phyloP scores from a whole-genome alignment of 495 filamentous ascomycete species.

The Gamarada debralockiae region DNA sequence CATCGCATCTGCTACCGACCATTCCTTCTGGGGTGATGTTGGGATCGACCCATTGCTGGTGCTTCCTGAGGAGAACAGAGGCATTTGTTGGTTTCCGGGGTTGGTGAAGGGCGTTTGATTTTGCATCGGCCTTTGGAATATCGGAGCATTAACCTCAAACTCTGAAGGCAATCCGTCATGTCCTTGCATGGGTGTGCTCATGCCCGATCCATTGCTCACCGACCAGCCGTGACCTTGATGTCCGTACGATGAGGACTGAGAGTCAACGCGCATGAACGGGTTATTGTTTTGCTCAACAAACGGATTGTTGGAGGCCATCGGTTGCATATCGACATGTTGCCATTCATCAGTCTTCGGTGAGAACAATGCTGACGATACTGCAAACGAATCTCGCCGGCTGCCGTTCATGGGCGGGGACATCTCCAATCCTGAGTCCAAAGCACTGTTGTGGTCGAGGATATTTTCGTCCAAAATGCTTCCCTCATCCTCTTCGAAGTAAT shows the following conservation, averaged over 20 bases:
- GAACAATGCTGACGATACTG: slow-evolving; percentile 60
- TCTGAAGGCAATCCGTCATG: slow-evolving; percentile 65
- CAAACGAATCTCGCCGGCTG: slow-evolving; percentile 69
- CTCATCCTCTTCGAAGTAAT: slow-evolving; percentile 76
- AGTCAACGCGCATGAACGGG: slow-evolving; percentile 55
- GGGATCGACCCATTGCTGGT: slow-evolving; percentile 40
- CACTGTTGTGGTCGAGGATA: slow-evolving; percentile 61
- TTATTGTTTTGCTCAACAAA: slow-evolving; percentile 55
- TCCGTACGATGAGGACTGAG: slow-evolving; percentile 45
- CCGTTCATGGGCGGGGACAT: slow-evolving; percentile 63
- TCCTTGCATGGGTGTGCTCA: slow-evolving; percentile 36
- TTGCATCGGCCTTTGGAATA: slow-evolving; percentile 41
- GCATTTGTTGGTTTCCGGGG: slow-evolving; percentile 34
- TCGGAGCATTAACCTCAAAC: slow-evolving; percentile 47
- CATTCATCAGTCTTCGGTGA: slow-evolving; percentile 73
- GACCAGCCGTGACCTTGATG: slow-evolving; percentile 48
- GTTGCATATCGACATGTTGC: slow-evolving; percentile 54
- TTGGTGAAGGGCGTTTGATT: slow-evolving; percentile 45
- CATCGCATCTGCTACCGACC: slow-evolving; percentile 47
- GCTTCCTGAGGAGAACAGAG: slow-evolving; percentile 47
- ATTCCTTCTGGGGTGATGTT: slow-evolving; percentile 51
- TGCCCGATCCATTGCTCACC: slow-evolving; percentile 50
- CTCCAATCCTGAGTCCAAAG: slow-evolving; percentile 61
- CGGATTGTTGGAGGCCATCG: slow-evolving; percentile 48
- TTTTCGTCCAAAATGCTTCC: slow-evolving; percentile 79